Percentiles rank a stretch among this genome's conserved stretches.
These are phyloP conservation scores for Lanzia echinophila DNA, from an alignment of 2,329 filamentous ascomycete species.

Conservation along the genomic window DNA sequence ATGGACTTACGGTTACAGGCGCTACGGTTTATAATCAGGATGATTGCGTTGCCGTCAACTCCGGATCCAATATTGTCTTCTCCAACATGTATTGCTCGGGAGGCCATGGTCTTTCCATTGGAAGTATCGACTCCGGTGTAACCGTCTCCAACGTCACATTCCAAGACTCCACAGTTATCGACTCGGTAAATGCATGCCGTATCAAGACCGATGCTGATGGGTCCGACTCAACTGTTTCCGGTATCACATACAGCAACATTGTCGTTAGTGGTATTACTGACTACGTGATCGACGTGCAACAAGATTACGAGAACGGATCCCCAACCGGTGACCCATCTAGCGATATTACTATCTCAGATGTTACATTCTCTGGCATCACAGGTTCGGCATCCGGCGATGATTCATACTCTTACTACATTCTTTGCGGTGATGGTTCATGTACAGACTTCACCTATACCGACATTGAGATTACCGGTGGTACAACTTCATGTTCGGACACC, in stretches of 20 bases:
- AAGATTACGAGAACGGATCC: conserved; percentile 45
- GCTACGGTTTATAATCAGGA: conserved; percentile 51
- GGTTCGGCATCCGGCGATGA: conserved; percentile 26
- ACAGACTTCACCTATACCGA: conserved; percentile 32
- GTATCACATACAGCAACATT: conserved; percentile 42
- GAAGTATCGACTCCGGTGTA: conserved; percentile 43
- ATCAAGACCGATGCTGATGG: conserved; percentile 36
- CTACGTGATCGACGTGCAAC: conserved; percentile 45
- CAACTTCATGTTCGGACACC: too few relatives aligned
- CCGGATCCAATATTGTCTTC: conserved; percentile 36
- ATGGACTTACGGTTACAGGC: conserved; percentile 23
- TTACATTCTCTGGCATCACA: conserved; percentile 33
- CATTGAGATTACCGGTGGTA: conserved; percentile 28
- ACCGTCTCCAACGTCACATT: too few relatives aligned
- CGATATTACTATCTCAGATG: conserved; percentile 33
- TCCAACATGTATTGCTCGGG: conserved; percentile 25
- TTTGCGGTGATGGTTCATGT: conserved; percentile 36
- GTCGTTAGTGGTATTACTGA: conserved; percentile 37
- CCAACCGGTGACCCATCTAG: conserved; percentile 34
- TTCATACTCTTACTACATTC: conserved; percentile 33
- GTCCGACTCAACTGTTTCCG: conserved; percentile 32
- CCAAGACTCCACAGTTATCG: background rate
- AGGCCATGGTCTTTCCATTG: conserved; percentile 46
- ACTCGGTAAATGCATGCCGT: conserved; percentile 32
- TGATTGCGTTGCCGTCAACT: conserved; percentile 53